Conservation (phyloP, 495 filamentous ascomycete genomes). For the Talaromyces wortmannii region DNA sequence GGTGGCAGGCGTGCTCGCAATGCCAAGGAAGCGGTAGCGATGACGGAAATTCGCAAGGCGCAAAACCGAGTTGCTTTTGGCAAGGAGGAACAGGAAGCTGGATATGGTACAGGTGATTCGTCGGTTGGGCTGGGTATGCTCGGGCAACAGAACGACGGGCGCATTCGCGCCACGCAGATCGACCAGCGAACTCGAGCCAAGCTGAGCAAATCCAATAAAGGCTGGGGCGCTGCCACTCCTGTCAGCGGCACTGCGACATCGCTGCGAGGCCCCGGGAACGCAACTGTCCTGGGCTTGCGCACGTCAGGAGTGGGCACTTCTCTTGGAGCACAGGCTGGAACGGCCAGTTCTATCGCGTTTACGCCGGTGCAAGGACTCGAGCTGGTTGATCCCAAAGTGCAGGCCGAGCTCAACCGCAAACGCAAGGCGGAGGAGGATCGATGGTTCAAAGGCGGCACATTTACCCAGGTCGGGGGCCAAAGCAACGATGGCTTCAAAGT, state of each 20-base stretch:
- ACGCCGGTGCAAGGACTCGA: constrained; percentile 93
- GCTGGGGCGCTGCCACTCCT: constrained; percentile 78
- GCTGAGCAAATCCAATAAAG: constrained; percentile 90
- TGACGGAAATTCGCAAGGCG: constrained; percentile 94
- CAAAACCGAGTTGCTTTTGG: constrained; percentile 96
- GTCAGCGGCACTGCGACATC: constrained; percentile 61
- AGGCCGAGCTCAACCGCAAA: constrained; percentile 74
- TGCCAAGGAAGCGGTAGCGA: constrained; percentile 93
- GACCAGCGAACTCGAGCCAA: constrained; percentile 90
- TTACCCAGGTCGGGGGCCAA: constrained; percentile 74
- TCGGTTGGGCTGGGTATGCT: constrained; percentile 94
- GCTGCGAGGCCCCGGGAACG: constrained; percentile 59
- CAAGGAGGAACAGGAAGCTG: constrained; percentile 91
- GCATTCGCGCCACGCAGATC: constrained; percentile 79
- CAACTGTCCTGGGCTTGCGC: constrained; percentile 67
- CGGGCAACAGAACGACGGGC: constrained; percentile 77
- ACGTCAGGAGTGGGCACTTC: constrained; percentile 69
- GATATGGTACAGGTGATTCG: constrained; percentile 80
- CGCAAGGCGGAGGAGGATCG: constrained; percentile 88
- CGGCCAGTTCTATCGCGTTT: constrained; percentile 83
- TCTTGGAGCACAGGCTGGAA: constrained; percentile 54
- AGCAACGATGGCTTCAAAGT: constrained; percentile 45
- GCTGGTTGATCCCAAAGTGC: constrained; percentile 89
- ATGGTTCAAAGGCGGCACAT: constrained; percentile 94
- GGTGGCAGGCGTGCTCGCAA: constrained; percentile 88